Evolutionary conservation across 2,329 filamentous ascomycete genomes (phyloP).

Genomic region (Phialophora tarda): DNA sequence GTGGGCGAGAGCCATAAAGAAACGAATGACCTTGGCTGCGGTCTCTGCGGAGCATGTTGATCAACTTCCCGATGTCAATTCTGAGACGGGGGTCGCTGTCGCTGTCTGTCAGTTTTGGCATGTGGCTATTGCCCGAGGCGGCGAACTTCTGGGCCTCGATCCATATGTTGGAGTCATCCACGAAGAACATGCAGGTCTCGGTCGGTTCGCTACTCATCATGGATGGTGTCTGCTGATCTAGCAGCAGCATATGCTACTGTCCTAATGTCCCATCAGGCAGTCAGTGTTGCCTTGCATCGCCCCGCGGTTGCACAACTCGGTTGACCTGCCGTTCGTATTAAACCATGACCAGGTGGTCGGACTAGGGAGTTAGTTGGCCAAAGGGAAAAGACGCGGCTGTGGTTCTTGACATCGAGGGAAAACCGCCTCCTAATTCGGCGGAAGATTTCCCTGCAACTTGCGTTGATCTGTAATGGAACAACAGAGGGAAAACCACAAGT

Average conservation of each 20-base stretch:
- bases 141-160: constrained; percentile 4
- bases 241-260: neutral
- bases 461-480: no score
- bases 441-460: no score
- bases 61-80: neutral
- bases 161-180: constrained; percentile 7
- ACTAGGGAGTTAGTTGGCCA: no score
- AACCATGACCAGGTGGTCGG: neutral
- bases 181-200: constrained; percentile 5
- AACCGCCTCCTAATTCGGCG: no score
- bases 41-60: neutral
- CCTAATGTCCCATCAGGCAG: neutral
- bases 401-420: no score
- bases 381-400: no score
- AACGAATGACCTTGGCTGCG: constrained; percentile 1
- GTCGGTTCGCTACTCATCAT: neutral
- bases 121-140: constrained; percentile 1
- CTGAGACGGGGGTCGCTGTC: constrained; percentile 3
- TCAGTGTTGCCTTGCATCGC: neutral
- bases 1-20: constrained; percentile 6
- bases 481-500: no score
- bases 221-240: neutral
- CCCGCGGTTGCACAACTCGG: neutral
- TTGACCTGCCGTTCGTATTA: neutral
- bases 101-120: constrained; percentile 9